Evolutionary conservation across 2,329 filamentous ascomycete species (phyloP).

Genomic region (Dactylella cylindrospora): DNA sequence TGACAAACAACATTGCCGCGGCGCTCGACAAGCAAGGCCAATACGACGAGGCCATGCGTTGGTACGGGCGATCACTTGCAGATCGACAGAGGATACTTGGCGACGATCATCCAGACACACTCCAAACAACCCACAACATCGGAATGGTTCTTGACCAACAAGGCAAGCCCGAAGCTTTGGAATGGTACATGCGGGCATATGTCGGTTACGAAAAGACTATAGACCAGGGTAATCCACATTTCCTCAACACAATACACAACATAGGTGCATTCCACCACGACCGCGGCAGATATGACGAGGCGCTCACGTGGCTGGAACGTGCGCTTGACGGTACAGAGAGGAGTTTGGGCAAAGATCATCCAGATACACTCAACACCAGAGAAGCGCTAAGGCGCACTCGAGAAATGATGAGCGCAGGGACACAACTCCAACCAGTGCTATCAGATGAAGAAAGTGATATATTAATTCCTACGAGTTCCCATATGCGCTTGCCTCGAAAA

Average conservation of each 20-base stretch:
- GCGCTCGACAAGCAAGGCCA: too few relatives aligned
- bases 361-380: too few relatives aligned
- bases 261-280: constrained; percentile 14
- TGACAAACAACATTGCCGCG: too few relatives aligned
- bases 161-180: constrained; percentile 17
- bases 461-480: too few relatives aligned
- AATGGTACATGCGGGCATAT: constrained; percentile 13
- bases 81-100: constrained; percentile 23
- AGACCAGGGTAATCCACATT: background rate
- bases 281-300: constrained; percentile 26
- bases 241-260: constrained; percentile 5
- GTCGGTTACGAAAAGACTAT: constrained; percentile 14
- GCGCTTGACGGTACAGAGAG: background rate
- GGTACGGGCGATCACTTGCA: constrained; percentile 23
- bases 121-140: constrained; percentile 25
- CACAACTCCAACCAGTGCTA: too few relatives aligned
- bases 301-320: background rate
- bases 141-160: constrained; percentile 13
- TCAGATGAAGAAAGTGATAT: too few relatives aligned
- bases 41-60: constrained; percentile 27
- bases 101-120: constrained; percentile 24
- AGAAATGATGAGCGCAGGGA: too few relatives aligned
- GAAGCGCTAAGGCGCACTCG: too few relatives aligned
- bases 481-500: too few relatives aligned
- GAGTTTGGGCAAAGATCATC: background rate